Evolutionary conservation across 1,139 yeast species (phyloP), one percentile per base, ranked within the genome.

Genomic region (Wickerhamiella infanticola): DNA sequence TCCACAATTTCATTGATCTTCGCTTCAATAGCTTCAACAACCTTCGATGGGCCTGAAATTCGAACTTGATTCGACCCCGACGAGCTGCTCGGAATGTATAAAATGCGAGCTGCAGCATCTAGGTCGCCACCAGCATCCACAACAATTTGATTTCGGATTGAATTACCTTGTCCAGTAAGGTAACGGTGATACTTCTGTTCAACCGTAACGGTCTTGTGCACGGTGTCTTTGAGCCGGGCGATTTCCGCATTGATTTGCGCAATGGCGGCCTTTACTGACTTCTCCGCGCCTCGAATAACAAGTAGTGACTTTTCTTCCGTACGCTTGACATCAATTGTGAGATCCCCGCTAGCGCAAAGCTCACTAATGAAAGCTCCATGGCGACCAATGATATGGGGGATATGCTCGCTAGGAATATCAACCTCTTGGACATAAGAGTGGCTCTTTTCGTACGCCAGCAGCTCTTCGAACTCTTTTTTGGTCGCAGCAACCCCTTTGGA

Each of bases 341-440:
- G 78, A 50, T 90, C 94, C 47, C 81, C 72, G 43, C 79, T 84
- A 53, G 80, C 93, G 54, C 85, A 77, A 49, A 93, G 79, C 59
- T 82, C 86, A 51, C 79, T 83, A 57, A 93, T 82, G 49, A 73
- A 75, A 54, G 82, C 93, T 62, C 97, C 97, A 49, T 73, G 70
- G 58, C 81, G 84, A 58, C 98, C 98, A 61, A 93, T 86, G 48
- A 93, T 79, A 60, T 88, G 73, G 18, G 96, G 72, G 51, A 88
- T 73, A 24, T 88, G 81, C 54, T 73, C 75, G 40, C 72, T 63
- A 41, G 96, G 94, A 47, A 93, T 79, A 44, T 67, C 63, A 45
- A 90, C 59, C 24, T 68, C 65, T 55, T 77, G 73, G 50, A 75
- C 72, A 65, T 77, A 76, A 27, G 95, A 90, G 60, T 88, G 85